Evolutionary conservation across 1,139 yeast species (phyloP).

Genomic region (Taiozyma sp.): DNA sequence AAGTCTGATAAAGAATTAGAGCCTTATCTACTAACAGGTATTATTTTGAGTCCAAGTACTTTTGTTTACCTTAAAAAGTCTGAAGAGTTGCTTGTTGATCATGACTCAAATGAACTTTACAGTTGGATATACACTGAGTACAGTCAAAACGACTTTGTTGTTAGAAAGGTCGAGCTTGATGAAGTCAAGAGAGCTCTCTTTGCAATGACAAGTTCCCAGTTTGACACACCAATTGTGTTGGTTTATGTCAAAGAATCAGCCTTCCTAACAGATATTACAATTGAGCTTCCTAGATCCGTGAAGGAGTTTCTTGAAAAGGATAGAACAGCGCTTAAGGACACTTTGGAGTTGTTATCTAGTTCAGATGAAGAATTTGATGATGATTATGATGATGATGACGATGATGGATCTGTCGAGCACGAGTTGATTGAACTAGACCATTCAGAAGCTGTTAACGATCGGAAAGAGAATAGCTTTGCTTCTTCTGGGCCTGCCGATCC

Average conservation of each 20-base stretch:
- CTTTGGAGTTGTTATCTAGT: conserved; percentile 14
- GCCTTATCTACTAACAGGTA: conserved; percentile 29
- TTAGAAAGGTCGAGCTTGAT: conserved; percentile 19
- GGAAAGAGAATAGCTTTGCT: not conserved
- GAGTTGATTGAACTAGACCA: not conserved
- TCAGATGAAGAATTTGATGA: not conserved
- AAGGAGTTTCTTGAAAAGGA: conserved; percentile 16
- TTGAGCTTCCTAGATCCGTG: conserved; percentile 12
- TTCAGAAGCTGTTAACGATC: not conserved
- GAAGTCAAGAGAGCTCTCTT: conserved; percentile 20
- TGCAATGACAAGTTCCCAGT: conserved; percentile 16
- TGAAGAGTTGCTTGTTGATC: conserved; percentile 2
- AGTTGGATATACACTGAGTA: conserved; percentile 20
- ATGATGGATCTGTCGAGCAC: not conserved
- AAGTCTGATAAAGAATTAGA: conserved; percentile 20
- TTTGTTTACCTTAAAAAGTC: conserved; percentile 23
- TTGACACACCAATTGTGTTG: conserved; percentile 26
- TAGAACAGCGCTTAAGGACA: conserved; percentile 12
- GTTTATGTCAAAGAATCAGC: conserved; percentile 26
- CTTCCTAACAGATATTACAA: conserved; percentile 10
- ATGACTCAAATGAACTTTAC: conserved; percentile 1
- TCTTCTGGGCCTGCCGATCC: not conserved
- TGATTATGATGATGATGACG: not conserved
- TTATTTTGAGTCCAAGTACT: conserved; percentile 24
- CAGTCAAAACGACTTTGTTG: conserved; percentile 22